These are phyloP conservation scores for Fraxinus latifolia DNA, from an alignment of 305 asterid genomes.

Conservation along the genomic window DNA sequence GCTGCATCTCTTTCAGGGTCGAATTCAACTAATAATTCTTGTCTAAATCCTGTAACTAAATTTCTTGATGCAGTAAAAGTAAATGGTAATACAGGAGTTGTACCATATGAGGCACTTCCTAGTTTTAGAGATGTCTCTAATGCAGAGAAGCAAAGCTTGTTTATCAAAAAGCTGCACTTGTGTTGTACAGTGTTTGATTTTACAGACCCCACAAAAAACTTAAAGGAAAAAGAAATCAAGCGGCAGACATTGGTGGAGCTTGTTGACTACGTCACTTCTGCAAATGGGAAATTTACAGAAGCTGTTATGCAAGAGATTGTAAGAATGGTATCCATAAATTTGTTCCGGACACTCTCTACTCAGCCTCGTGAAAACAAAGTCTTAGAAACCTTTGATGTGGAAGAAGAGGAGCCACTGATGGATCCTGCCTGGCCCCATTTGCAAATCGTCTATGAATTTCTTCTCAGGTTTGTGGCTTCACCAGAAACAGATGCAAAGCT, in stretches of 20 bases:
- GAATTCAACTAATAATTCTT: conserved; percentile 38
- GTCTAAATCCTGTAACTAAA: conserved; percentile 44
- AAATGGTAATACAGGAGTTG: conserved; percentile 41
- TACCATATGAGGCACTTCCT: conserved; percentile 52
- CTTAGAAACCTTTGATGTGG: conserved; percentile 58
- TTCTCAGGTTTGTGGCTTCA: conserved; percentile 65
- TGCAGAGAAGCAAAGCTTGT: conserved; percentile 55
- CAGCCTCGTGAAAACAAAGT: conserved; percentile 64
- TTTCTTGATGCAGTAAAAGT: conserved; percentile 44
- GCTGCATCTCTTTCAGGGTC: conserved; percentile 37
- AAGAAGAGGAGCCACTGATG: conserved; percentile 65
- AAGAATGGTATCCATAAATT: conserved; percentile 54
- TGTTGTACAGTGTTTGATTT: conserved; percentile 60
- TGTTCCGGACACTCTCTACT: conserved; percentile 52
- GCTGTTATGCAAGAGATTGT: conserved; percentile 52
- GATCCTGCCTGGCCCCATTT: conserved; percentile 72
- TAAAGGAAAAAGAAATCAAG: conserved; percentile 68
- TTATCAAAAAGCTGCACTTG: conserved; percentile 49
- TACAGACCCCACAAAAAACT: conserved; percentile 55
- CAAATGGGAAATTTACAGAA: conserved; percentile 56
- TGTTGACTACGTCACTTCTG: conserved; percentile 56
- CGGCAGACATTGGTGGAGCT: conserved; percentile 63
- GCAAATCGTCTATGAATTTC: conserved; percentile 63
- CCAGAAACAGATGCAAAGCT: conserved; percentile 67
- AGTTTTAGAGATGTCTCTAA: conserved; percentile 64